Percentiles rank a stretch among this genome's conserved stretches.
These are phyloP conservation scores for Tetrapisispora namnaoensis DNA, from an alignment of 805 yeast species.

Conservation along the genomic window DNA sequence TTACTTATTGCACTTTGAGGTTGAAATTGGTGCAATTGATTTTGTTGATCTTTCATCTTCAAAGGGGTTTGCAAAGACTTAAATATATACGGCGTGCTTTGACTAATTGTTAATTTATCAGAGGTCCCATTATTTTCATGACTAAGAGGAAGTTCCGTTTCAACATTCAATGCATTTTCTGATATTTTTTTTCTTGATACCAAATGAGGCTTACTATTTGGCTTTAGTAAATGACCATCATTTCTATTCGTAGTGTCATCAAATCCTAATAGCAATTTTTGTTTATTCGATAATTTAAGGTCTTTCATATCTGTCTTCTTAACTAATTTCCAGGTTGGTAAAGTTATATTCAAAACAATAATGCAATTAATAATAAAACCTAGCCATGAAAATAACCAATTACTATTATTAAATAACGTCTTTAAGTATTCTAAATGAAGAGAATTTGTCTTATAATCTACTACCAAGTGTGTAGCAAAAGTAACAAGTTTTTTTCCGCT, in stretches of 20 bases:
- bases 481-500: conserved; percentile 6
- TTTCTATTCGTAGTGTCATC: neutral
- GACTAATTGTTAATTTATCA: neutral
- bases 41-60: conserved; percentile 7
- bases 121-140: neutral
- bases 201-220: conserved; percentile 10
- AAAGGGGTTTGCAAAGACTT: conserved; percentile 22
- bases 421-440: neutral
- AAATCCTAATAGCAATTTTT: conserved; percentile 30
- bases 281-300: conserved; percentile 24
- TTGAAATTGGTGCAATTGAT: neutral
- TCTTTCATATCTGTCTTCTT: conserved; percentile 28
- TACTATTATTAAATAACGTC: neutral
- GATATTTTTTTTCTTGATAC: conserved; percentile 1
- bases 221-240: neutral
- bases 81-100: conserved; percentile 19
- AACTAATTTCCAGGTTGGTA: conserved; percentile 26
- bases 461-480: neutral
- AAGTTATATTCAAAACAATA: conserved; percentile 23
- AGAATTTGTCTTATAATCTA: neutral
- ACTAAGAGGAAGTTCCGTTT: neutral
- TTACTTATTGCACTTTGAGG: conserved; percentile 7
- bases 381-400: neutral
- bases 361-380: conserved; percentile 12
- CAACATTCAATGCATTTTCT: neutral